Evolutionary conservation across 805 yeast species (phyloP).

Genomic region (Saccharomycopsis amapae): DNA sequence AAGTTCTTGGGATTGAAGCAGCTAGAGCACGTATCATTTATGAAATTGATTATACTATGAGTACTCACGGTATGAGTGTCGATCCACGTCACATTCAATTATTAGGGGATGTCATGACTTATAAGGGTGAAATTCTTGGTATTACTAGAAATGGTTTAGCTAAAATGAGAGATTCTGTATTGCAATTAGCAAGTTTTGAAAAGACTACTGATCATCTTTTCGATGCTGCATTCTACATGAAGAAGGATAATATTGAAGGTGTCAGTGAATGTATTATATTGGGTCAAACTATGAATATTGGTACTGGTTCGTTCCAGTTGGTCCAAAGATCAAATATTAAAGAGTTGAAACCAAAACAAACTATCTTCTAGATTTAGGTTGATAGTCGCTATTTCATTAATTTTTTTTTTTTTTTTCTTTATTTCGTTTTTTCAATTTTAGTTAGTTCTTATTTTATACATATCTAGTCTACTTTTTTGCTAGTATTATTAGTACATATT

Average conservation of each 20-base stretch:
- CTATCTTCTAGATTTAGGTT: slow-evolving; percentile 9
- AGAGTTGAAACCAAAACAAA: slow-evolving; percentile 36
- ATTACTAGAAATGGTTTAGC: slow-evolving; percentile 96
- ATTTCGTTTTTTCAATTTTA: neutral
- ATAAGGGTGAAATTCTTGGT: slow-evolving; percentile 96
- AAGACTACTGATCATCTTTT: slow-evolving; percentile 97
- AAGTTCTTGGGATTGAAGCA: slow-evolving; percentile 95
- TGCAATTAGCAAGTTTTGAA: slow-evolving; percentile 95
- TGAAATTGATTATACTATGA: slow-evolving; percentile 96
- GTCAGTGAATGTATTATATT: slow-evolving; percentile 95
- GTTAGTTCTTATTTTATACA: too few species aligned
- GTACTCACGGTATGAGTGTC: slow-evolving; percentile 98
- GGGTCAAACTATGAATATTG: slow-evolving; percentile 96
- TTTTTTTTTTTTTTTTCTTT: too few species aligned
- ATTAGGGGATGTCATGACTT: slow-evolving; percentile 97
- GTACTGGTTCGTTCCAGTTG: slow-evolving; percentile 93
- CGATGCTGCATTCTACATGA: slow-evolving; percentile 98
- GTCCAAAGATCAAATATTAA: slow-evolving; percentile 49
- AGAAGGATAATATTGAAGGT: slow-evolving; percentile 92
- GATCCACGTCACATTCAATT: slow-evolving; percentile 99
- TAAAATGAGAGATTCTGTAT: slow-evolving; percentile 96
- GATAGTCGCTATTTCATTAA: neutral
- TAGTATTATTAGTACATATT: too few species aligned
- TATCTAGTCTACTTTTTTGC: too few species aligned
- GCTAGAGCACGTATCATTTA: slow-evolving; percentile 88